Evolutionary conservation across 2,329 filamentous ascomycete genomes (phyloP).

Genomic region (Stemphylium beticola): DNA sequence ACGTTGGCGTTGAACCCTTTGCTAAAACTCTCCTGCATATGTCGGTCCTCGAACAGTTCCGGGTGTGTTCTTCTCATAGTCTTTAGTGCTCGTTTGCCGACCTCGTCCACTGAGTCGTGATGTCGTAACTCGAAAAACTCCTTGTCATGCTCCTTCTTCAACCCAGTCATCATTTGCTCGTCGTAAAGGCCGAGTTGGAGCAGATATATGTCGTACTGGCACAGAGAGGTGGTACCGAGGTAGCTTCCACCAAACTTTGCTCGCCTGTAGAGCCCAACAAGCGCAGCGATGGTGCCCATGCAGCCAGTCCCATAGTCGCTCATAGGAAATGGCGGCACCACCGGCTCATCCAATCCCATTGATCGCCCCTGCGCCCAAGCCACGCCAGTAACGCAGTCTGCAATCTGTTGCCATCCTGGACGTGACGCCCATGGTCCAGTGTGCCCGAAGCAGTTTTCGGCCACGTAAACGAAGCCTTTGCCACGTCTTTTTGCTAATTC

Average conservation of each 20-base stretch:
- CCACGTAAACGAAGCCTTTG: constrained; percentile 70
- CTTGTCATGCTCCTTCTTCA: constrained; percentile 57
- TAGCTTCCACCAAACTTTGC: constrained; percentile 70
- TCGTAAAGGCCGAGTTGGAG: constrained; percentile 66
- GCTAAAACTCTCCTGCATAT: constrained; percentile 60
- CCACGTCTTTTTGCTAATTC: constrained; percentile 61
- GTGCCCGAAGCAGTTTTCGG: constrained; percentile 75
- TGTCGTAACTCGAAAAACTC: constrained; percentile 66
- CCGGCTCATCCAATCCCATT: constrained; percentile 67
- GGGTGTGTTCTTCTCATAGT: constrained; percentile 61
- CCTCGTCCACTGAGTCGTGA: constrained; percentile 69
- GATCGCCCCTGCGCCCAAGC: constrained; percentile 68
- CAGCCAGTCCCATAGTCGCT: constrained; percentile 73
- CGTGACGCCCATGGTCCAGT: constrained; percentile 67
- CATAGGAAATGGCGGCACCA: constrained; percentile 68
- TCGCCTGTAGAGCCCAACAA: constrained; percentile 68
- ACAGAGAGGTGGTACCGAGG: constrained; percentile 67
- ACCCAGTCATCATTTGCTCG: constrained; percentile 57
- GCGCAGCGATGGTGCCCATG: constrained; percentile 71
- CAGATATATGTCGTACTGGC: constrained; percentile 72
- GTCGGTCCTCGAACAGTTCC: constrained; percentile 58
- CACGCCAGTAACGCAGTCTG: constrained; percentile 67
- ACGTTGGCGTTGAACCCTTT: constrained; percentile 53
- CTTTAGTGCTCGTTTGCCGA: constrained; percentile 64
- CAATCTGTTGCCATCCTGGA: constrained; percentile 75